phyloP scores from a whole-genome alignment of 1,284 basidiomycete genomes.

The Tylopilus sp. region DNA sequence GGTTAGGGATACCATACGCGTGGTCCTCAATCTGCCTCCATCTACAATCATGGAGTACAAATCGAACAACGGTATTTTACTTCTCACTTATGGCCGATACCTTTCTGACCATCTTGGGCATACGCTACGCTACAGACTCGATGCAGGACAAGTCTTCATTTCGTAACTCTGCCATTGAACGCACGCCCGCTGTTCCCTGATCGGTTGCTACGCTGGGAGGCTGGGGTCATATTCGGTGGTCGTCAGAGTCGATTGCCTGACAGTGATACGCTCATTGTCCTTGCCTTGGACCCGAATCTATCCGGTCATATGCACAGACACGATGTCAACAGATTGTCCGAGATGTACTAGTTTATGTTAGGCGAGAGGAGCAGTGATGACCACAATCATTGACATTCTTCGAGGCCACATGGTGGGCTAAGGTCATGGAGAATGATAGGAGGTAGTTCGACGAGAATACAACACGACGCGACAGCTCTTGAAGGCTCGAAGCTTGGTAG shows the following conservation, averaged over 20 bases:
- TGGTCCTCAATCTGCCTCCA: slow-evolving; percentile 63
- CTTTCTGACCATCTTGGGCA: neutral
- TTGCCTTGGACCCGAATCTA: slow-evolving; percentile 3
- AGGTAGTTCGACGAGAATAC: slow-evolving; percentile 12
- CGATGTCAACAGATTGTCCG: slow-evolving; percentile 5
- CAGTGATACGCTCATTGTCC: slow-evolving; percentile 1
- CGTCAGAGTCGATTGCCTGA: neutral
- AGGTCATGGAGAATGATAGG: neutral
- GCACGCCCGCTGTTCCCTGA: slow-evolving; percentile 39
- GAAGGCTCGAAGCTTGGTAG: neutral
- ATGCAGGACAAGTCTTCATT: slow-evolving; percentile 83
- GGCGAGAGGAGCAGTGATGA: neutral
- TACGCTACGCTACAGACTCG: slow-evolving; percentile 49
- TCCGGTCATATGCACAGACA: slow-evolving; percentile 6
- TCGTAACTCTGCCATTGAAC: slow-evolving; percentile 61
- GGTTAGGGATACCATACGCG: slow-evolving; percentile 63
- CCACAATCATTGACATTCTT: slow-evolving; percentile 1
- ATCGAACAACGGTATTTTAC: slow-evolving; percentile 66
- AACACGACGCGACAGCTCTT: neutral
- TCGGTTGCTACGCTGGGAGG: neutral
- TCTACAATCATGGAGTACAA: slow-evolving; percentile 81
- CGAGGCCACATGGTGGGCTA: neutral
- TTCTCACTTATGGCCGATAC: neutral
- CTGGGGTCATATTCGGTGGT: neutral
- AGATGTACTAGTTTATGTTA: slow-evolving; percentile 16